phyloP scores from a whole-genome alignment of 805 yeast species.

The Tetrapisispora phaffii region DNA sequence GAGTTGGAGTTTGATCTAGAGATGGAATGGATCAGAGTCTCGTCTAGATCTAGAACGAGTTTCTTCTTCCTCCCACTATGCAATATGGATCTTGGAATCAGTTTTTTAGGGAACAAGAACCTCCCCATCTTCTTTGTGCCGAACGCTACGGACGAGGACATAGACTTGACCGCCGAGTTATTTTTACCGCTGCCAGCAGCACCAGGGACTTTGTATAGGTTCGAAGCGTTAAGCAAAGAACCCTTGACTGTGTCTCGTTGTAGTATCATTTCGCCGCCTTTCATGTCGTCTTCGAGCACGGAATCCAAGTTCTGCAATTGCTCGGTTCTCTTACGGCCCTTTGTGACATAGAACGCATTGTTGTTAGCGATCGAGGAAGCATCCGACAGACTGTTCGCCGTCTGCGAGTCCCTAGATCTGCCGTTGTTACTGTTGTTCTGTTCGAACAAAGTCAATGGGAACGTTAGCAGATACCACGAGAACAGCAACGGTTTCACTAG shows the following conservation, averaged over 20 bases:
- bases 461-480: slow-evolving; percentile 42
- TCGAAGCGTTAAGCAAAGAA: slow-evolving; percentile 16
- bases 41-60: slow-evolving; percentile 83
- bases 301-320: neutral
- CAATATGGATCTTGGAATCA: slow-evolving; percentile 31
- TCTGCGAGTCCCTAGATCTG: neutral
- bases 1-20: slow-evolving; percentile 41
- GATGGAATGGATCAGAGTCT: slow-evolving; percentile 85
- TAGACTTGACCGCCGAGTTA: neutral
- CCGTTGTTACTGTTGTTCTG: slow-evolving; percentile 6
- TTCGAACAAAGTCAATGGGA: slow-evolving; percentile 42
- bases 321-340: neutral
- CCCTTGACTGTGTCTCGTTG: slow-evolving; percentile 27
- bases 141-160: slow-evolving; percentile 15
- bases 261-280: slow-evolving; percentile 23
- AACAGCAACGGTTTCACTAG: slow-evolving; percentile 43
- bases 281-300: slow-evolving; percentile 22
- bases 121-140: slow-evolving; percentile 32
- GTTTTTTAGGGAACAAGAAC: slow-evolving; percentile 34
- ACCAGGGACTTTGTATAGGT: neutral
- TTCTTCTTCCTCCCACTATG: slow-evolving; percentile 39
- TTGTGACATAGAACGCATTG: neutral
- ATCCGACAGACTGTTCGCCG: too few relatives aligned
- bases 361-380: neutral
- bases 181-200: neutral